Evolutionary conservation across 305 asterid species (phyloP).

Genomic region (Ilex paraguariensis): DNA sequence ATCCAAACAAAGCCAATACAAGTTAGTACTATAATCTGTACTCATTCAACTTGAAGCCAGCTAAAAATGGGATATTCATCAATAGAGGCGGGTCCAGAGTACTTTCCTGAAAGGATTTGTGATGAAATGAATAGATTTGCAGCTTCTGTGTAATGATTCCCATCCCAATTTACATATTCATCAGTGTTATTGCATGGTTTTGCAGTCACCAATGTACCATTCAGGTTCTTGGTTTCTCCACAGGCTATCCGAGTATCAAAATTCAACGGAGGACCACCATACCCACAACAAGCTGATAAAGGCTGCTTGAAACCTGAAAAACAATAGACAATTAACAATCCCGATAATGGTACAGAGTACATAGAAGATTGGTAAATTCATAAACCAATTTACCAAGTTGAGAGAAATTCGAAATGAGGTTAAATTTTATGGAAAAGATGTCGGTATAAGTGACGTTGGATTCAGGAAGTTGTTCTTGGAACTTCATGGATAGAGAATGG

Average conservation of each 20-base stretch:
- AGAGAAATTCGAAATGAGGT: slow-evolving; percentile 19
- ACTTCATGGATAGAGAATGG: slow-evolving; percentile 6
- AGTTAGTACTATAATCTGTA: too few species aligned
- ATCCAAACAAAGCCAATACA: too few species aligned
- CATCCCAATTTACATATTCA: slow-evolving; percentile 27
- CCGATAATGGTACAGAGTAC: neutral
- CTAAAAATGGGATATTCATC: too few species aligned
- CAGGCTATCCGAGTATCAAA: slow-evolving; percentile 15
- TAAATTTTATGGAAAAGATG: slow-evolving; percentile 20
- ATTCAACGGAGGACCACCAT: slow-evolving; percentile 24
- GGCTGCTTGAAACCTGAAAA: slow-evolving; percentile 20
- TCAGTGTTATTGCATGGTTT: slow-evolving; percentile 11
- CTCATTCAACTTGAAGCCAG: too few species aligned
- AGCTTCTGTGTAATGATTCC: slow-evolving; percentile 23
- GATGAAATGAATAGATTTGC: slow-evolving; percentile 18
- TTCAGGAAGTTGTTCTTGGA: slow-evolving; percentile 10
- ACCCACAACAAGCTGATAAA: slow-evolving; percentile 23
- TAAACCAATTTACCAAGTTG: slow-evolving; percentile 7
- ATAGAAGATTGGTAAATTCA: neutral
- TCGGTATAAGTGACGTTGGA: slow-evolving; percentile 22
- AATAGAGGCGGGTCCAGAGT: slow-evolving; percentile 4
- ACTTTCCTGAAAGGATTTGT: slow-evolving; percentile 16
- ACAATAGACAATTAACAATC: neutral
- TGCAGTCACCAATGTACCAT: slow-evolving; percentile 17
- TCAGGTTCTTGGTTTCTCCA: slow-evolving; percentile 17